phyloP scores from a whole-genome alignment of 305 asterid species.

The Rubia tinctorum region DNA sequence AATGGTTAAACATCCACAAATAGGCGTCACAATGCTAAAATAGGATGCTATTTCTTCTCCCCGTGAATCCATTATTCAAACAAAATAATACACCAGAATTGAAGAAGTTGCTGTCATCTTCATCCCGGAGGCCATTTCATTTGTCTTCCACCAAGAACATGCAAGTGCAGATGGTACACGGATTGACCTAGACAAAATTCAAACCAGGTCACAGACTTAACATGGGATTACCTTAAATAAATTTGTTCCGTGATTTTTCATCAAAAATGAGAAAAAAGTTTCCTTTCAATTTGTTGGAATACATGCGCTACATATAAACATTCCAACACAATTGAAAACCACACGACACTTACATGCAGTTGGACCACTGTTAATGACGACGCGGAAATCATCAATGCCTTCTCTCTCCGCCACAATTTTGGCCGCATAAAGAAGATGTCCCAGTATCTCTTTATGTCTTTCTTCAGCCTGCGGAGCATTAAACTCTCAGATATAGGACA shows the following conservation, averaged over 20 bases:
- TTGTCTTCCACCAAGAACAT: slow-evolving; percentile 96
- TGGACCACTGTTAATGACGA: slow-evolving; percentile 82
- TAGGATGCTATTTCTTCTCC: background rate
- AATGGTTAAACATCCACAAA: too few relatives aligned
- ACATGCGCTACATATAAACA: background rate
- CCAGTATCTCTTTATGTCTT: slow-evolving; percentile 75
- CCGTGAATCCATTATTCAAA: background rate
- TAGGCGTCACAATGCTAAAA: too few relatives aligned
- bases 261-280: background rate
- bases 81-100: background rate
- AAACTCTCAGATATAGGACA: slow-evolving; percentile 1
- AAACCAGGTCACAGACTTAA: slow-evolving; percentile 10
- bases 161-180: slow-evolving; percentile 96
- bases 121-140: slow-evolving; percentile 98
- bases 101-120: slow-evolving; percentile 5
- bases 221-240: background rate
- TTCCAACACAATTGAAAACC: background rate
- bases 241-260: background rate
- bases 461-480: slow-evolving; percentile 63
- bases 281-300: background rate
- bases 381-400: slow-evolving; percentile 94
- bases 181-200: slow-evolving; percentile 59
- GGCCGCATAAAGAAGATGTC: slow-evolving; percentile 84
- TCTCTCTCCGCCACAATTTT: slow-evolving; percentile 93
- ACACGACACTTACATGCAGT: slow-evolving; percentile 57